phyloP scores from a whole-genome alignment of 2,329 filamentous ascomycete species.

The Cladosporium austrohemisphaericum region DNA sequence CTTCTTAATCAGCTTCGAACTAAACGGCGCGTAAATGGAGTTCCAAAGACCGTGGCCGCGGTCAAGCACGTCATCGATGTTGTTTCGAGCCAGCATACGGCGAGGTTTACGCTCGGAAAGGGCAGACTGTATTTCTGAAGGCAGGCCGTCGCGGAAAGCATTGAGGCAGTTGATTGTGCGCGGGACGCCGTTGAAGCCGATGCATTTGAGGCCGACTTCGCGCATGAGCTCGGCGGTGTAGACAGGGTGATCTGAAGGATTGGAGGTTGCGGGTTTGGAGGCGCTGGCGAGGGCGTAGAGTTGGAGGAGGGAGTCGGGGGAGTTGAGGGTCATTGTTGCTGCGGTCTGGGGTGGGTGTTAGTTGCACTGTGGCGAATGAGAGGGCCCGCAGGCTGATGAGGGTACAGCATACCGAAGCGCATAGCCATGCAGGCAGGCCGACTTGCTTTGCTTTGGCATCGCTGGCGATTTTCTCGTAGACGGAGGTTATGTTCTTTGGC shows the following conservation, averaged over 20 bases:
- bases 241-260: constrained; percentile 35
- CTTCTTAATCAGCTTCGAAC: constrained; percentile 65
- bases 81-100: constrained; percentile 37
- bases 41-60: constrained; percentile 69
- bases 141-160: constrained; percentile 63
- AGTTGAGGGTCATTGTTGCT: constrained; percentile 82
- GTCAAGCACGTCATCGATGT: constrained; percentile 49
- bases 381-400: neutral
- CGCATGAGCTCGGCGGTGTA: constrained; percentile 67
- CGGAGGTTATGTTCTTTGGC: constrained; percentile 57
- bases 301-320: constrained; percentile 66
- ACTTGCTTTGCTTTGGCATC: constrained; percentile 62
- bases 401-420: constrained; percentile 53
- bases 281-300: constrained; percentile 52
- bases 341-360: constrained; percentile 55
- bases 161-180: constrained; percentile 79
- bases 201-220: constrained; percentile 72
- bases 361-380: neutral
- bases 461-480: constrained; percentile 62
- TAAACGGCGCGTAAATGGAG: constrained; percentile 71
- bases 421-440: constrained; percentile 62
- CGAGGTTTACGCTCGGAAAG: constrained; percentile 40
- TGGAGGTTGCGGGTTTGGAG: constrained; percentile 18
- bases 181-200: constrained; percentile 72
- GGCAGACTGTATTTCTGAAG: constrained; percentile 49